phyloP scores from a whole-genome alignment of 208 protist genomes.

The Acanthamoeba sp. region DNA sequence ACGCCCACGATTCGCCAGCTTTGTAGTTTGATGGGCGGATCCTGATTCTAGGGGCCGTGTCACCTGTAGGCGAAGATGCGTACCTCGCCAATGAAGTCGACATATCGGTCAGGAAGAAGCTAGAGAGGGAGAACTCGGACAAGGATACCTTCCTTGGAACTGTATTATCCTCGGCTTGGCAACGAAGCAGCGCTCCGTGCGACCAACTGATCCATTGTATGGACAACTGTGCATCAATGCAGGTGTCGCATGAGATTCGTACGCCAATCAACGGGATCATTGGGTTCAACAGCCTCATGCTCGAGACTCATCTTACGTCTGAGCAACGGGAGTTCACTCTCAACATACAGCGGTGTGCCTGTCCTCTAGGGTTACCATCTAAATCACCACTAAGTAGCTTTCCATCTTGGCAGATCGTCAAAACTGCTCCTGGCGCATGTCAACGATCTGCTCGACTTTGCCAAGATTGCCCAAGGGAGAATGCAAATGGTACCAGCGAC shows the following conservation, averaged over 20 bases:
- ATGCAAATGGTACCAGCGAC: too few relatives aligned
- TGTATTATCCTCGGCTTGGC: too few relatives aligned
- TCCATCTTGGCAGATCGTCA: too few relatives aligned
- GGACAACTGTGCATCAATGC: too few relatives aligned
- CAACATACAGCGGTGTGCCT: conserved; percentile 58
- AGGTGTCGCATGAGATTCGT: conserved; percentile 61
- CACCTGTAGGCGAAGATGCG: neutral
- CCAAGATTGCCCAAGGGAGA: conserved; percentile 47
- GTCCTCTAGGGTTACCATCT: too few relatives aligned
- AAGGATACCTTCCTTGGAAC: conserved; percentile 51
- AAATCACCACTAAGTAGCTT: too few relatives aligned
- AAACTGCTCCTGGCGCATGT: conserved; percentile 25
- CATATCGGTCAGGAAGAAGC: conserved; percentile 26
- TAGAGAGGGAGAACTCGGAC: conserved; percentile 55
- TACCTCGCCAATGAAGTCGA: conserved; percentile 26
- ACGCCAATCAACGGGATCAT: conserved; percentile 70
- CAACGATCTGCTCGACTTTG: conserved; percentile 60
- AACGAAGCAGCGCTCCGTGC: too few relatives aligned
- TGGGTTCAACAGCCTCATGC: conserved; percentile 35
- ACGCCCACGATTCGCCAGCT: too few relatives aligned
- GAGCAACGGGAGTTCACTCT: conserved; percentile 54
- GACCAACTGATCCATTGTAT: too few relatives aligned
- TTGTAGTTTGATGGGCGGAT: too few relatives aligned
- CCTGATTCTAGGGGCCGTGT: too few relatives aligned
- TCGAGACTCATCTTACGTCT: neutral